These are phyloP conservation scores for Vaccinium myrtillus DNA, from an alignment of 148 eudicot species.

Conservation along the genomic window DNA sequence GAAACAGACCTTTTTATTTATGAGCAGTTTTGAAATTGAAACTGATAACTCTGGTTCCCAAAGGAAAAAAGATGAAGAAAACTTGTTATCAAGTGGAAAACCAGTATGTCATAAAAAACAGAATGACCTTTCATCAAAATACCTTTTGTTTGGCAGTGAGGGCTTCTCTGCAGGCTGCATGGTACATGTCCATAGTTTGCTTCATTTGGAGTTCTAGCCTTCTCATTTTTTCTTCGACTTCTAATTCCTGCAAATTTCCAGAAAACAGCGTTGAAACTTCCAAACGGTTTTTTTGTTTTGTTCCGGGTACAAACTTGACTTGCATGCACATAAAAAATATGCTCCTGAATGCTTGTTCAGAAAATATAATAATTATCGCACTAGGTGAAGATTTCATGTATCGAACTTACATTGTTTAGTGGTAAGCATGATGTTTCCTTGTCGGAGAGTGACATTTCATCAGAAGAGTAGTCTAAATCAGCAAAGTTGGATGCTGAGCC, in stretches of 20 bases:
- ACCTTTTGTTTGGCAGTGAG: conserved; percentile 21
- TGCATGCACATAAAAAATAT: no score
- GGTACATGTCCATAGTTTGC: conserved; percentile 25
- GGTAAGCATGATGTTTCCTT: background rate
- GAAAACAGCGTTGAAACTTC: background rate
- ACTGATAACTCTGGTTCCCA: no score
- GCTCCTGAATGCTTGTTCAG: no score
- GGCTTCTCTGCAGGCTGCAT: conserved; percentile 25
- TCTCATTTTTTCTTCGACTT: conserved; percentile 16
- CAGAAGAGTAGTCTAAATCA: background rate
- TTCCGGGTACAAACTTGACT: background rate
- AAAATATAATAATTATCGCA: no score
- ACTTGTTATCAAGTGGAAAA: no score
- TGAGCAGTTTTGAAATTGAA: no score
- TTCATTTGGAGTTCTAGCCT: conserved; percentile 17
- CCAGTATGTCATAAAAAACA: no score
- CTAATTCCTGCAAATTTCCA: conserved; percentile 14
- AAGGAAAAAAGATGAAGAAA: no score
- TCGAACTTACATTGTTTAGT: background rate
- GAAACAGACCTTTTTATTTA: no score
- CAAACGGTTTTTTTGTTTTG: no score
- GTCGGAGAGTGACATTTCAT: background rate
- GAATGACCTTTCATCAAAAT: background rate
- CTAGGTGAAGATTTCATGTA: no score
- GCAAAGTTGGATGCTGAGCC: background rate